phyloP scores from a whole-genome alignment of 108 stramenopile genomes.

The Seminavis robusta region DNA sequence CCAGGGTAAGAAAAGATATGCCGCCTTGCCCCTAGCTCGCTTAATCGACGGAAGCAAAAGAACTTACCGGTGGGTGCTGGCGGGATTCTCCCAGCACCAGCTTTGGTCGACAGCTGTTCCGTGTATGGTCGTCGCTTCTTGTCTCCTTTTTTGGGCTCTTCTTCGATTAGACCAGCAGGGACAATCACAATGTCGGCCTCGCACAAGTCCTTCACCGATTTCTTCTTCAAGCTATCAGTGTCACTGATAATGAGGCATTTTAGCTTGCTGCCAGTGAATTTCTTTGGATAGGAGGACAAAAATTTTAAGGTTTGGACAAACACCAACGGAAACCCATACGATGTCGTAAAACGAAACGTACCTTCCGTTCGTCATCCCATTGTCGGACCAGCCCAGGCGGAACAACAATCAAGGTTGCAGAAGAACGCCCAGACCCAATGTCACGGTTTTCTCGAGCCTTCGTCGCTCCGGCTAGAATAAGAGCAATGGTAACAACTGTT shows the following conservation, averaged over 20 bases:
- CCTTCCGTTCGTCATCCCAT: too few species aligned
- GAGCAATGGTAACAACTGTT: too few species aligned
- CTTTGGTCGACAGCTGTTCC: constrained; percentile 35
- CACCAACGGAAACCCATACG: too few species aligned
- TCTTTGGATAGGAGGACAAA: constrained; percentile 14
- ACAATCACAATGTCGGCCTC: constrained; percentile 39
- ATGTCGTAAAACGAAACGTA: too few species aligned
- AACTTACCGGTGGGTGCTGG: constrained; percentile 35
- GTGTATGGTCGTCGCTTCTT: constrained; percentile 37
- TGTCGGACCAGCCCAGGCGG: too few species aligned
- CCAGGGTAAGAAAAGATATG: background rate
- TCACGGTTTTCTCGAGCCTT: too few species aligned
- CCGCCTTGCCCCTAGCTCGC: background rate
- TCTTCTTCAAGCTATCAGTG: constrained; percentile 22
- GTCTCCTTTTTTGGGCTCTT: too few species aligned
- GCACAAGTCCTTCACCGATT: constrained; percentile 29
- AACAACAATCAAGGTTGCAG: too few species aligned
- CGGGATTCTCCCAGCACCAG: constrained; percentile 30
- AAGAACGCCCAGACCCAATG: too few species aligned
- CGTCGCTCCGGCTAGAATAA: too few species aligned
- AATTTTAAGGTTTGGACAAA: too few species aligned
- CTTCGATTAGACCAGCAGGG: constrained; percentile 40
- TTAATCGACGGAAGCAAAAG: background rate
- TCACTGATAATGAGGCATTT: constrained; percentile 27
- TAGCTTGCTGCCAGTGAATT: constrained; percentile 29